Conservation (phyloP, 139 green algal species). For the Desmodesmus armatus region DNA sequence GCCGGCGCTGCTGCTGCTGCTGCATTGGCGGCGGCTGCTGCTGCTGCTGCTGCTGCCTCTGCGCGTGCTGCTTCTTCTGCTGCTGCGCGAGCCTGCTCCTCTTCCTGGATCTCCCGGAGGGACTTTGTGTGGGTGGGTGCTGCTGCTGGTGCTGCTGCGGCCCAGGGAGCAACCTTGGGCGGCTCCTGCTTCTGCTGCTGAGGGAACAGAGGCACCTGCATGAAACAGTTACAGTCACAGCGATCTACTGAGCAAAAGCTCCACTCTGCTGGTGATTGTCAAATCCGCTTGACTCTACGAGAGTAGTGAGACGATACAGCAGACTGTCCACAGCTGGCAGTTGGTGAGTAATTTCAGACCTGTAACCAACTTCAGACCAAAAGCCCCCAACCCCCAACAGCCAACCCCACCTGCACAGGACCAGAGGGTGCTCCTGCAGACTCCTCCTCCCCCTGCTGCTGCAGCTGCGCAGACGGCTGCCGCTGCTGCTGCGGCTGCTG, state of each 20-base stretch:
- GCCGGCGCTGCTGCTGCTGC: constrained; percentile 50
- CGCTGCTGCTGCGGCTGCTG: background rate
- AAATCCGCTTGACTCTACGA: too few relatives aligned
- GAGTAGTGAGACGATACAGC: too few relatives aligned
- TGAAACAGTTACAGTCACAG: too few relatives aligned
- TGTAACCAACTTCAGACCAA: too few relatives aligned
- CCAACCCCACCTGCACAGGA: too few relatives aligned
- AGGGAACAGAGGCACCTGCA: constrained; percentile 36
- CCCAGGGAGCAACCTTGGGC: constrained; percentile 74
- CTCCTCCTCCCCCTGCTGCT: constrained; percentile 7
- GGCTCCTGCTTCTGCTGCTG: constrained; percentile 17
- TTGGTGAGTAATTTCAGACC: too few relatives aligned
- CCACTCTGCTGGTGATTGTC: too few relatives aligned
- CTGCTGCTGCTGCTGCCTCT: constrained; percentile 32
- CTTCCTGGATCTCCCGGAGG: constrained; percentile 81
- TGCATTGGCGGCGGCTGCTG: background rate
- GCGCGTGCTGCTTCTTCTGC: constrained; percentile 45
- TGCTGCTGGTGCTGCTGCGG: constrained; percentile 52
- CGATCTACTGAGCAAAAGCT: too few relatives aligned
- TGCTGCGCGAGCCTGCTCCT: constrained; percentile 71
- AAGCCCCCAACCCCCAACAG: too few relatives aligned
- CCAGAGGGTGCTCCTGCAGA: background rate
- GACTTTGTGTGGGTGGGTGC: constrained; percentile 58
- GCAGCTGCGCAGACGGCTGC: too few relatives aligned
- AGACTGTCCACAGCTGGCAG: too few relatives aligned